Base-by-base conservation (phyloP, 202 grass and related monocot species). In the Zoysia matrella region DNA sequence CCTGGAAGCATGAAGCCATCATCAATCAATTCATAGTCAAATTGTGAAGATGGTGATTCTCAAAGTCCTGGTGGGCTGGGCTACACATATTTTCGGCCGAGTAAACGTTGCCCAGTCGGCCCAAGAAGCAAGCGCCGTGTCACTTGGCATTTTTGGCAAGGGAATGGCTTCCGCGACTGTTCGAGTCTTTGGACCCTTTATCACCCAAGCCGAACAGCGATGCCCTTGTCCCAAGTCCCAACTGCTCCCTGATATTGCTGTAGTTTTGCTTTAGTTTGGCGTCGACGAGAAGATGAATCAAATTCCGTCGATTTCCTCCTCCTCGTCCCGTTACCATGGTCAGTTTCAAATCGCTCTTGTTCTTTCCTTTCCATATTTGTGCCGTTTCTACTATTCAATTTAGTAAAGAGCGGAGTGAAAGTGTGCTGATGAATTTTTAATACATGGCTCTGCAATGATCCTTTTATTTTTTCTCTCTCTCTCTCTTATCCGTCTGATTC, bases 261-360 rank as follows among this genome's bases (percentile, higher is more conserved):
- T 44, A 9, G 8, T 3, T 40, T 40, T 15, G 44, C 12, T 60
- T 79, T 11, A 15, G 7, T 46, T 63, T 41, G 12, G 55, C 7
- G 15, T 15, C 13, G 13, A 1, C 16, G 44, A 70, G 18, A 22
- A 49, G 56, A 87, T 82, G 79, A 43, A 77, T 16, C 51, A 13
- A 13, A 15, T 14, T 1, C 48, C 58, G 3, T 50, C 65, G 14
- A 66, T 72, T 13, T 78, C 58, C 4, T 65, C 72, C 0, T 58
- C 11, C 22, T 15, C 30, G 22, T 30, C 22, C 22, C 22, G 14
- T 7, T 50, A 77, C 7, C 14, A 18, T 13, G 66, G 85, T 87
- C 22, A 9, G 57, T 12, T 36, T 54, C 48, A 13, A 1, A 12
- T 42, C 1, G 6, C 0, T 53, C 13, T n/a, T 53, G 9, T 3